Base-by-base conservation (phyloP, 2,329 filamentous ascomycete genomes). In the Sporothrix schenckii region DNA sequence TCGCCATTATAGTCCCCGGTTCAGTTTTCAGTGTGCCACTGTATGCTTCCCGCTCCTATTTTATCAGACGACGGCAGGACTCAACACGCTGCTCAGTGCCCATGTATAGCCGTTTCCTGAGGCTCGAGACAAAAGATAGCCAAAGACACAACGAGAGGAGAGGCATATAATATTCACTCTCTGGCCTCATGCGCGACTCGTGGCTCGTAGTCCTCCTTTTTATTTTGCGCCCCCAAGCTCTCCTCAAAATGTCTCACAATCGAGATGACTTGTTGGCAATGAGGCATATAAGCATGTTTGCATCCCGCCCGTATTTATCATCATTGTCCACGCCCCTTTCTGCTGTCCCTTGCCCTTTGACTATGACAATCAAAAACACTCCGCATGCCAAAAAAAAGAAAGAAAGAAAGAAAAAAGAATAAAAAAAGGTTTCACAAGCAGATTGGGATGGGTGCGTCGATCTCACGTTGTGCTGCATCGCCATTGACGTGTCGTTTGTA, bases 41-140 rank as follows among this genome's bases (percentile, higher is more conserved):
- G 11, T 47, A 11, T 10, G 39, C 13, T 63, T 63, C 11, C 58
- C 34, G 56, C 39, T n/a, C 11, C 11, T 11, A 60, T 60, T 41
- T 60, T 14, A 60, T 21, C 56, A 60, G 56, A 60, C 56, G 56
- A 60, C 34, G 56, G 56, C 56, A 60, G 56, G 56, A 60, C 41
- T 60, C 34, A 21, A 19, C n/a, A 1, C 7, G 34, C 34, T 34
- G 19, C 21, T 60, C 24, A 14, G 19, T 61, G 34, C n/a, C n/a
- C 56, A 61, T 44, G 44, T 24, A 44, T 24, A 34, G 19, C 34
- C 34, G 34, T 61, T 44, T 13, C n/a, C 39, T 61, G 6, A 19
- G 56, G 34, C 27, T 34, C 34, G 34, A 34, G 6, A 1, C 34
- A 34, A 34, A 34, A 34, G 34, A 10, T 6, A 30, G 27, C 27